Base-by-base conservation (phyloP, 73 alveolate species). In the Paramecium sexaurelia region DNA sequence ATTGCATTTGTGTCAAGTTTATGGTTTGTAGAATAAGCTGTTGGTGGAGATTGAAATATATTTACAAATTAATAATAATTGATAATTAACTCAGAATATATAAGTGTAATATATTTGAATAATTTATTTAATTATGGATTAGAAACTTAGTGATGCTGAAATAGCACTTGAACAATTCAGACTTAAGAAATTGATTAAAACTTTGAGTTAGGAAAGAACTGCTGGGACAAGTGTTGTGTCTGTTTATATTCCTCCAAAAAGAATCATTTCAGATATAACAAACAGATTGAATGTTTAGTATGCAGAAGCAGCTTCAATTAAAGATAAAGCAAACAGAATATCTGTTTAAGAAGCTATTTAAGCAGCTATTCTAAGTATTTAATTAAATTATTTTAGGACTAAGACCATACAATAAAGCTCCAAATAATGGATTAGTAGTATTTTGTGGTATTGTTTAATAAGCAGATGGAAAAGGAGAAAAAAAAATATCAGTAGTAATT, bases 381-480 rank as follows among this genome's bases (percentile, higher is more conserved):
- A 39, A 20, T 40, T 3, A 7, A 33, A n/a, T 37, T 15, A 86
- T 55, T 3, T 32, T 17, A 85, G 85, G 94, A 66, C 94, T 97
- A 41, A 97, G 96, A 96, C 94, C 95, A 36, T 97, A 97, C 95
- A 96, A 93, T 29, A 88, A 95, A 67, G 98, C 99, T 9, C 99
- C 99, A 9, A 87, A 94, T n/a, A 98, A 98, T 97, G 99, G 99
- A 26, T 93, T 98, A 69, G 98, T 97, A 55, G 85, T 98, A 32
- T 98, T 93, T 94, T 96, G 99, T 87, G 99, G 99, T 27, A 96
- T 94, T 35, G 98, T 98, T 24, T 95, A 95, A 56, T 95, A 95
- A 92, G 99, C 98, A 69, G 99, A 97, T 67, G 99, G 98, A 3
- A 93, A 90, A 37, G 95, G 97, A 89, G 99, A 98, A 95, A 97